A percentile compares a stretch with the other conserved stretches of the same genome.
These are phyloP conservation scores for Fusarium cicatricum DNA, from an alignment of 2,329 filamentous ascomycete genomes.

Conservation along the genomic window DNA sequence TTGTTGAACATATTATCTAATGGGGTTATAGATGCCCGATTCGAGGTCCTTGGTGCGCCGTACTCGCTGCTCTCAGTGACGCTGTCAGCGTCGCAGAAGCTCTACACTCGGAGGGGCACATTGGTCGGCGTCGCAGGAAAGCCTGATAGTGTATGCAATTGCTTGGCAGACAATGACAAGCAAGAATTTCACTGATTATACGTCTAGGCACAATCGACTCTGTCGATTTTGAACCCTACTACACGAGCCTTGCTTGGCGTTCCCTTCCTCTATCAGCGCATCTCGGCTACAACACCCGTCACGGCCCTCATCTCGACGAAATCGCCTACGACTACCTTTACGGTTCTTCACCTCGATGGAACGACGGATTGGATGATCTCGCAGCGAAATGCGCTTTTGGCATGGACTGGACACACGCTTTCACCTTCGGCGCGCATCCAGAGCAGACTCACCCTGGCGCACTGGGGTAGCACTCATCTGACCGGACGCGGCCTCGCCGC, in stretches of 20 bases:
- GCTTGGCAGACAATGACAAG: neutral
- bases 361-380: conserved; percentile 95
- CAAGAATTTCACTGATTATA: conserved; percentile 1
- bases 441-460: conserved; percentile 75
- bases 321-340: conserved; percentile 85
- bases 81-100: conserved; percentile 89
- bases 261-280: conserved; percentile 92
- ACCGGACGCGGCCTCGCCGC: conserved; percentile 89
- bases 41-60: conserved; percentile 90
- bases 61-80: conserved; percentile 94
- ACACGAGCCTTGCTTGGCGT: conserved; percentile 82
- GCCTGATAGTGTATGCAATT: conserved; percentile 76
- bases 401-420: conserved; percentile 94
- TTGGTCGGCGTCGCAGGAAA: conserved; percentile 90
- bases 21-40: conserved; percentile 80
- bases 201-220: conserved; percentile 80
- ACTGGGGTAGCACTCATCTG: conserved; percentile 91
- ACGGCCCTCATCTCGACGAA: conserved; percentile 90
- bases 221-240: conserved; percentile 86
- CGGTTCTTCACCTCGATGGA: conserved; percentile 88
- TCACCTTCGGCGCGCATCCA: conserved; percentile 79
- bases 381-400: conserved; percentile 87
- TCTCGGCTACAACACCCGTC: conserved; percentile 86
- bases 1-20: conserved; percentile 20
- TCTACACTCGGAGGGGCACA: conserved; percentile 92